Base-by-base conservation (phyloP, 441 rosid genomes). In the Gossypium davidsonii region DNA sequence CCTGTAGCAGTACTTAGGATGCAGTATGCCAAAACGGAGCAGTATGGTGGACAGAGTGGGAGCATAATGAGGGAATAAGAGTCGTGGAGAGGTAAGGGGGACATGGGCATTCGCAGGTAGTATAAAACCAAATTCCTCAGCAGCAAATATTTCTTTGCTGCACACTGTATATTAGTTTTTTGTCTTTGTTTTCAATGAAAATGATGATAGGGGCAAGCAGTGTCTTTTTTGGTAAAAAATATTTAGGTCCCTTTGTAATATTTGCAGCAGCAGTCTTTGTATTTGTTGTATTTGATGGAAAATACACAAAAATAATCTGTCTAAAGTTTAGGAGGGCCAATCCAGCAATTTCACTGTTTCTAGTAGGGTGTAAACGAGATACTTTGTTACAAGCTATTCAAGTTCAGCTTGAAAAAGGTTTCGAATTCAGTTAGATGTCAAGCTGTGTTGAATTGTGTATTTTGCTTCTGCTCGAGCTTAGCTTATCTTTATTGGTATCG, bases 71-170 rank as follows among this genome's bases (percentile, higher is more conserved):
- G 87, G 49, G 93, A 87, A 75, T 91, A 87, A 11, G 90, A 85
- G 71, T 74, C 89, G 2, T 82, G 96, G 88, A 83, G 88, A 77
- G 84, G 85, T 20, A 86, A 81, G 72, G 85, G 86, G 60, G 89
- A 78, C 78, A 39, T 87, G 67, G 87, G 78, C 78, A 39, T 87
- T 71, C 84, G 87, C 77, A 88, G 91, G 88, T 87, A 88, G 87
- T 76, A 71, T 42, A 82, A 1, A 70, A 15, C 72, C 73, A 64
- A 76, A 77, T 70, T 34, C 49, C 10, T 10, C 17, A 17, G 72
- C 48, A 2, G 72, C 72, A 52, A 52, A 52, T 10, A 52, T 10
- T 17, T 53, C 17, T 76, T 79, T 79, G 84, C 87, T 79, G 82
- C 21, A 42, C 73, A 48, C 61, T 91, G 96, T 90, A 90, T 83